Evolutionary conservation across 208 protist species (phyloP), one percentile per base, ranked within the genome.

Genomic region (Naegleria gruberi): DNA sequence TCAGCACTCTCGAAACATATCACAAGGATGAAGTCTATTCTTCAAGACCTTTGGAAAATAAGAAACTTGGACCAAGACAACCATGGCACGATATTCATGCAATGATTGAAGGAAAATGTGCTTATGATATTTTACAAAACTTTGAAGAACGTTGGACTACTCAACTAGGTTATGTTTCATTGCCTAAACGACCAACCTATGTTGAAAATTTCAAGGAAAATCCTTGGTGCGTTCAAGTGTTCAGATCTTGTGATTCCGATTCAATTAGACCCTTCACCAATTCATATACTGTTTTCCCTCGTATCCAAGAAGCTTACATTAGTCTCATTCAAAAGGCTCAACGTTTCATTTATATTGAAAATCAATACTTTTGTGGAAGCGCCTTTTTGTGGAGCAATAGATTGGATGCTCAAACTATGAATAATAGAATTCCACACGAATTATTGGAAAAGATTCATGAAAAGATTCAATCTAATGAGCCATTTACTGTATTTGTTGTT

Each of bases 301-400:
- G 65, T 37, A 77, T 77, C 34, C 65, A 77, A 77, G 30, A 30
- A 77, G 93, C 93, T 19, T 94, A 93, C 34, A 41, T 94, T 17
- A 89, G 93, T 45, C 45, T 89, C 4, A 94, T 94, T 74, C 51
- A 89, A 40, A 44, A 74, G 40, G 92, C 93, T 19, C 43, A 93
- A 55, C 10, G 90, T 26, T 94, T 94, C 73, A 89, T 94, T 47
- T 94, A 94, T 85, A 94, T 94, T 41, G 93, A 94, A 88, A 94
- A 94, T 77, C 93, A 94, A 89, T 93, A 92, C 45, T 93, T 91
- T 57, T 5, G 88, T 44, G 86, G 81, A 5, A 23, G 12, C 3
- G 17, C 6, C 17, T 37, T 37, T 37, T 83, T 44, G 44, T 44
- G n/a, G 40, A 23, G 26, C 10, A 44, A 44, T 83, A 15, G 40